phyloP scores from a whole-genome alignment of 345 rosid genomes.

The Camelina laxa region DNA sequence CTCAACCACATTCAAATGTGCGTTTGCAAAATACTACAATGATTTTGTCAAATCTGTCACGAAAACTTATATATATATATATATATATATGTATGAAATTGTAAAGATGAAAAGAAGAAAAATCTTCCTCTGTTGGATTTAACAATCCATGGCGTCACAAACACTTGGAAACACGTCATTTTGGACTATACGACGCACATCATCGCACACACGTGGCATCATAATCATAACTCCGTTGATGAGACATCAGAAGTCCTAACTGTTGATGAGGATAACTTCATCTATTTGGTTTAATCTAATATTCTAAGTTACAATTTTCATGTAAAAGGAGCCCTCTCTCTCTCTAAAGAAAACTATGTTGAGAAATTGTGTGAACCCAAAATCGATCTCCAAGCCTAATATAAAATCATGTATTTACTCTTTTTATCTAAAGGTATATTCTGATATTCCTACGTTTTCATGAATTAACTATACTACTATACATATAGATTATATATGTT shows the following conservation, averaged over 20 bases:
- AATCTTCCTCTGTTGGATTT: neutral
- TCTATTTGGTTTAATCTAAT: neutral
- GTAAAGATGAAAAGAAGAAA: neutral
- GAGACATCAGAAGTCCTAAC: constrained; percentile 25
- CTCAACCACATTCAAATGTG: no score
- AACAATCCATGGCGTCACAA: neutral
- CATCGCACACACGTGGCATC: constrained; percentile 30
- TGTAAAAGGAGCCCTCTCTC: neutral
- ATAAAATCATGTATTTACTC: constrained; percentile 30
- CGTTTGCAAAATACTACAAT: no score
- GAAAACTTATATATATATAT: no score
- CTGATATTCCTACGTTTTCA: neutral
- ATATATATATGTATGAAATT: neutral
- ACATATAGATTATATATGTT: neutral
- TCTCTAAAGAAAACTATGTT: constrained; percentile 4
- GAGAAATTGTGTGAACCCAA: constrained; percentile 21
- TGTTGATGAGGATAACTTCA: neutral
- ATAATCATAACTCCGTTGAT: constrained; percentile 4
- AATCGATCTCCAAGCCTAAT: constrained; percentile 12
- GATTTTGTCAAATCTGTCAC: no score
- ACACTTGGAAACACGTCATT: neutral
- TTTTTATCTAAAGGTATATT: constrained; percentile 30
- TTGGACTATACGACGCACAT: neutral
- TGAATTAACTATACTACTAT: neutral
- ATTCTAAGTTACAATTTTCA: neutral